Base-by-base conservation (phyloP, 192 early-diverging fungal species). In the Coemansia sp. region DNA sequence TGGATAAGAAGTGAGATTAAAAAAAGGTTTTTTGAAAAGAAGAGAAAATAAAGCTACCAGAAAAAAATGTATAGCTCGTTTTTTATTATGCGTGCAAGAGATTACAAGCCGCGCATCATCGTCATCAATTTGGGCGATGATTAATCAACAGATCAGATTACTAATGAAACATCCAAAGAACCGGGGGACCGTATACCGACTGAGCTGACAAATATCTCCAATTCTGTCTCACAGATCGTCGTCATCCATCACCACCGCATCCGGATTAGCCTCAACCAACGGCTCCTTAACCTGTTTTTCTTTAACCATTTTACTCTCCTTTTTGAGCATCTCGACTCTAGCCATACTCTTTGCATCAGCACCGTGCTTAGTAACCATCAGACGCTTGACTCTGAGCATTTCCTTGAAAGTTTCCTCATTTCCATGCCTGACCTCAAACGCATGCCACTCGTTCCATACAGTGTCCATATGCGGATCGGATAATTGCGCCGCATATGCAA, bases 391-490 rank as follows among this genome's bases (percentile, higher is more conserved):
- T 63, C 95, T 83, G 50, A 99, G 85, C 95, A 97, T 97, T 67
- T 98, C 96, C 81, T 94, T 96, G 83, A 96, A 98, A 4, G 96
- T 95, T 51, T 98, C 95, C 72, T 99, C 96, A 72, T 95, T 97
- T 33, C 97, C 97, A 66, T 96, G 91, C 63, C 91, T 88, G 14
- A 97, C 94, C 85, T 99, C 97, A 74, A 98, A 99, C 59, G 94
- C 91, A 63, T 95, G 92, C 97, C 97, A 99, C 31, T 69, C 72
- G 59, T 90, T 81, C 97, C 97, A 97, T 63, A 91, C 92, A 29
- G 85, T 82, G 22, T 88, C 84, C 16, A 89, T 85, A 51, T 91
- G 82, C 48, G 97, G 94, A 69, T 97, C 94, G 52, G 86, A 89
- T 69, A 98, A 88, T 76, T 95, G 95, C 25, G 89, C 85, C 11